Evolutionary conservation across 2,329 filamentous ascomycete genomes (phyloP).

Genomic region (Beauveria sp.): DNA sequence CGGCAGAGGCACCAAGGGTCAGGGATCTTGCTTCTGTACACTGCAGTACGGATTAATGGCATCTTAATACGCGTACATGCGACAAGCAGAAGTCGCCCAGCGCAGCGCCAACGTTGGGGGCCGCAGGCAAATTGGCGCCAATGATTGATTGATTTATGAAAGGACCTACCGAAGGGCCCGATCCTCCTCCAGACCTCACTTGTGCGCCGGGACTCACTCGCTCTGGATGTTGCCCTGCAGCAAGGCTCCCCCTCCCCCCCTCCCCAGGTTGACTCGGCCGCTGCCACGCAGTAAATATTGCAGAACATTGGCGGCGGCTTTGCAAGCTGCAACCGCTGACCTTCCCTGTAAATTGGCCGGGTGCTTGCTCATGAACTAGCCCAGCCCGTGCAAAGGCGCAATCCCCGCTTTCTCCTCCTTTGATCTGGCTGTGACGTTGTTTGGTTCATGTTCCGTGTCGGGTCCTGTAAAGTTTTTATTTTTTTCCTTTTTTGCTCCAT

Average conservation of each 20-base stretch:
- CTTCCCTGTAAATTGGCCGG: neutral
- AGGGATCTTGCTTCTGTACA: no score
- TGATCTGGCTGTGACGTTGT: conserved; percentile 9
- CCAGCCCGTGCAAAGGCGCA: neutral
- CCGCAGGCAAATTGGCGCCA: no score
- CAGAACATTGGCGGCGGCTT: no score
- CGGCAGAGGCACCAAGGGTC: no score
- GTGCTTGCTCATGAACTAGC: neutral
- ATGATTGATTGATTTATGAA: no score
- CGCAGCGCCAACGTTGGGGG: no score
- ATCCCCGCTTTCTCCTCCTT: conserved; percentile 11
- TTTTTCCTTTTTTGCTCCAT: neutral
- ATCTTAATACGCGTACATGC: no score
- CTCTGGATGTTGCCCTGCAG: conserved; percentile 1
- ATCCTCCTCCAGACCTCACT: conserved; percentile 2
- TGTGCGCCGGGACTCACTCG: conserved; percentile 3
- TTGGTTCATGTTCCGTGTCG: neutral
- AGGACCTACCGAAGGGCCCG: neutral
- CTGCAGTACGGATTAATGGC: no score
- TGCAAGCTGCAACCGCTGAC: no score
- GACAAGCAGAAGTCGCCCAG: no score
- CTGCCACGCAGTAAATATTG: no score
- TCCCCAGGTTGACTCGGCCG: neutral
- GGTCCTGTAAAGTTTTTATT: neutral
- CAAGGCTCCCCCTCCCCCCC: neutral